These are phyloP conservation scores for Myriosclerotinia curreyana DNA, from an alignment of 2,329 filamentous ascomycete species.

Conservation along the genomic window DNA sequence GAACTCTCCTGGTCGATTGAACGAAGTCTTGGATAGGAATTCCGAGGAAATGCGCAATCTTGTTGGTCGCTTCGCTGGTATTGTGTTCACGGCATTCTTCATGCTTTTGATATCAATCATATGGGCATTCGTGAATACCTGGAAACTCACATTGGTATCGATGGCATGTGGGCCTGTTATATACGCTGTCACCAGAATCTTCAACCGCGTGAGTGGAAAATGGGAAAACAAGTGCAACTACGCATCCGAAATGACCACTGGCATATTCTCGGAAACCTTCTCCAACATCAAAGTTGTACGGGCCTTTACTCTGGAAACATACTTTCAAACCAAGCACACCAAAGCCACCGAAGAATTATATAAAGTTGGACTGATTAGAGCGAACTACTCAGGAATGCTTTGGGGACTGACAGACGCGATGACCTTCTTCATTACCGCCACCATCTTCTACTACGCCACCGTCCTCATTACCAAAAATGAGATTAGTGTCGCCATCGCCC, in stretches of 20 bases:
- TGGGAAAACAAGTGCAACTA: slow-evolving; percentile 72
- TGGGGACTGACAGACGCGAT: slow-evolving; percentile 76
- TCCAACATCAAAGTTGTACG: slow-evolving; percentile 76
- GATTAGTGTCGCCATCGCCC: slow-evolving; percentile 54
- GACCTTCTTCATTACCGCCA: slow-evolving; percentile 67
- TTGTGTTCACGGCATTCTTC: slow-evolving; percentile 60
- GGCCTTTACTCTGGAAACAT: slow-evolving; percentile 67
- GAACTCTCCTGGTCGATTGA: slow-evolving; percentile 63
- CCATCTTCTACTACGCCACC: slow-evolving; percentile 82
- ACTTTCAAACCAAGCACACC: slow-evolving; percentile 65
- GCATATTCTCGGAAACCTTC: slow-evolving; percentile 72
- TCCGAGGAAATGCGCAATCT: slow-evolving; percentile 86
- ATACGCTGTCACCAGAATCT: slow-evolving; percentile 61
- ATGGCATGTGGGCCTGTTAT: slow-evolving; percentile 67
- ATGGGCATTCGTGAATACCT: slow-evolving; percentile 73
- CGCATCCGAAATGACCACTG: slow-evolving; percentile 56
- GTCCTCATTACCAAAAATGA: slow-evolving; percentile 54
- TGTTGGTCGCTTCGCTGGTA: slow-evolving; percentile 72
- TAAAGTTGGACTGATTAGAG: slow-evolving; percentile 61
- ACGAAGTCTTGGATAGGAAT: slow-evolving; percentile 72
- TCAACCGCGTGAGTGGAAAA: slow-evolving; percentile 60
- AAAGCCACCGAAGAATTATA: slow-evolving; percentile 52
- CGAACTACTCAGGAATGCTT: slow-evolving; percentile 63
- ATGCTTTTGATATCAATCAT: slow-evolving; percentile 67
- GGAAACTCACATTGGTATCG: slow-evolving; percentile 77